Base-by-base conservation (phyloP, 176 grass and related monocot genomes). In the Secale cereale region DNA sequence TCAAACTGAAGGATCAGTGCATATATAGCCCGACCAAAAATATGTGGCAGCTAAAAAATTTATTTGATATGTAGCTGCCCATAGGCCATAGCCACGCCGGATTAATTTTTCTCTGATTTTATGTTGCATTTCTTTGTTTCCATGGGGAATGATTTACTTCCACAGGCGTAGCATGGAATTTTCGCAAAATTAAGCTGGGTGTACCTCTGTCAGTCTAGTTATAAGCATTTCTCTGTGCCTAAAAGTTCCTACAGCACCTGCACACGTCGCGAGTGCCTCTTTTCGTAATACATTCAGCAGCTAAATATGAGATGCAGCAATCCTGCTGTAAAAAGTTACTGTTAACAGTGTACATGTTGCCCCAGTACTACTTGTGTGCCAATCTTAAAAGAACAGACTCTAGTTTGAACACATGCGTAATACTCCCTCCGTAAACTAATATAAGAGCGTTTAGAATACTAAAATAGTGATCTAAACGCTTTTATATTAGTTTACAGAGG, bases 101-200 rank as follows among this genome's bases (percentile, higher is more conserved):
- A 45, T 3, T 45, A n/a, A 22, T 73, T 46, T 73, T 39, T 8
- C 26, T 76, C 73, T 76, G 73, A 76, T 76, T 76, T 76, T 76
- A 76, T 76, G 73, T 76, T 54, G 73, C 45, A 54, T 22, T 54
- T 54, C 28, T 31, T 32, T 32, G 30, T 31, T 74, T 15, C 26
- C 71, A 74, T 2, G 41, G 41, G 41, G 41, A 17, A 27, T 46
- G 70, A 46, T 45, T 28, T 46, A 46, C 46, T 45, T 45, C 70
- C 13, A 16, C 23, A 73, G 70, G 3, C 6, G 37, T 27, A 13
- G 3, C 50, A 54, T 32, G 50, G 1, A 25, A n/a, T 61, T 61
- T 61, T 25, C 8, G 59, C n/a, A 61, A 61, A 61, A 57, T 57
- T 57, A 61, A 60, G 57, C 57, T 23, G 57, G 22, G 57, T 10